Percentiles rank a stretch among this genome's conserved stretches.
phyloP scores from a whole-genome alignment of 2,329 filamentous ascomycete species.

The Colletotrichum siamense region DNA sequence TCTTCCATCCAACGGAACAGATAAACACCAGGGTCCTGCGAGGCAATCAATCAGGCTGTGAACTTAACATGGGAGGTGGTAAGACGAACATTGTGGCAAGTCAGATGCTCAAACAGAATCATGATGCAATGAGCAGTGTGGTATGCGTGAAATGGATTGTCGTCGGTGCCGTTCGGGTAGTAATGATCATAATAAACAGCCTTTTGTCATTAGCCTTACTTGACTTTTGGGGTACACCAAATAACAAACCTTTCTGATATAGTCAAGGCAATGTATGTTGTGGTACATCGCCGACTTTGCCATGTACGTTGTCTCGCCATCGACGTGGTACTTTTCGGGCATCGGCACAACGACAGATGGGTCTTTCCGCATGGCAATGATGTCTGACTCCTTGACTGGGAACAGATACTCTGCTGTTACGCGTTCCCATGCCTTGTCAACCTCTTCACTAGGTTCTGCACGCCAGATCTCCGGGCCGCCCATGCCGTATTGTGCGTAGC shows the following conservation, averaged over 20 bases:
- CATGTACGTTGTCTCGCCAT: constrained; percentile 3
- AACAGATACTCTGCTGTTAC: constrained; percentile 1
- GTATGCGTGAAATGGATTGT: not conserved
- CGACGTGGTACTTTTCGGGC: not conserved
- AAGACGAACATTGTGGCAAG: not conserved
- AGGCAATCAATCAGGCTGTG: not conserved
- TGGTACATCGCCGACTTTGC: not conserved
- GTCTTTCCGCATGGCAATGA: not conserved
- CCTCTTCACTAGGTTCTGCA: not conserved
- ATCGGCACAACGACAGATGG: not conserved
- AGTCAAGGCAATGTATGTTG: constrained; percentile 12
- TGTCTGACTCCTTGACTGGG: not conserved
- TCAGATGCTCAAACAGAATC: not conserved
- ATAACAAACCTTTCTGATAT: not conserved
- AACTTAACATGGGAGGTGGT: not conserved
- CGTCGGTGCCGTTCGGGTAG: constrained; percentile 6
- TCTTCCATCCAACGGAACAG: not conserved
- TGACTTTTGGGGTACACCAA: not conserved
- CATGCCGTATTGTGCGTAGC: constrained; percentile 2
- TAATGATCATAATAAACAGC: not conserved
- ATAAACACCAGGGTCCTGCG: not conserved
- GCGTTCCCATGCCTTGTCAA: constrained; percentile 5
- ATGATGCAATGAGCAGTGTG: constrained; percentile 7
- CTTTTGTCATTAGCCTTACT: not conserved
- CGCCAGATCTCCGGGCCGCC: constrained; percentile 3